A percentile compares a stretch with the other conserved stretches of the same genome.
phyloP scores from a whole-genome alignment of 2,329 filamentous ascomycete species.

The Penicillium paneum region DNA sequence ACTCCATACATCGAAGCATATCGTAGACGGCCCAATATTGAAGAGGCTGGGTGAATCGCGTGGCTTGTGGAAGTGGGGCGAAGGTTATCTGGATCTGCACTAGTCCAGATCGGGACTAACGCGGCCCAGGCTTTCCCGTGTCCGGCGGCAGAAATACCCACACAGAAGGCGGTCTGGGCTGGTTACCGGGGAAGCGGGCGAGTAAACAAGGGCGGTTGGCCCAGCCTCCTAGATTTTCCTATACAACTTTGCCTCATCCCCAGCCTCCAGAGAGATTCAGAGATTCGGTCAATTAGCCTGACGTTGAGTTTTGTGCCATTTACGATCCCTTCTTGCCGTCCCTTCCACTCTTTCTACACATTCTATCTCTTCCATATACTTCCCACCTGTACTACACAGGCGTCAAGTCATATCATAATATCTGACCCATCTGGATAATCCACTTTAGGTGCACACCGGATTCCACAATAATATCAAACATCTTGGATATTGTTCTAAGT shows the following conservation, averaged over 20 bases:
- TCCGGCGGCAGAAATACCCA: constrained; percentile 9
- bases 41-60: constrained; percentile 19
- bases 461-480: constrained; percentile 7
- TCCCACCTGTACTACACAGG: constrained; percentile 14
- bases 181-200: constrained; percentile 37
- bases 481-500: neutral
- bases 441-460: constrained; percentile 24
- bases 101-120: constrained; percentile 11
- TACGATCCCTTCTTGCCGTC: constrained; percentile 34
- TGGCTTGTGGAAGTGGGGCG: constrained; percentile 17
- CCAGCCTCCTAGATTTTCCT: constrained; percentile 40
- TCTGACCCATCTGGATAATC: constrained; percentile 27
- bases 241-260: constrained; percentile 27
- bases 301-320: constrained; percentile 28
- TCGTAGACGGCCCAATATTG: constrained; percentile 2
- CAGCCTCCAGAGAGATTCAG: constrained; percentile 33
- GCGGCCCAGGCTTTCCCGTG: neutral
- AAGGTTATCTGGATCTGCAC: constrained; percentile 13
- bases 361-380: constrained; percentile 23
- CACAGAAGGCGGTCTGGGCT: constrained; percentile 28
- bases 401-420: constrained; percentile 15
- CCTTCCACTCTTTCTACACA: constrained; percentile 31
- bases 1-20: neutral
- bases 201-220: constrained; percentile 44
- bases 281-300: constrained; percentile 16